phyloP scores from a whole-genome alignment of 768 basidiomycete species.

The Clitopilus hobsonii region DNA sequence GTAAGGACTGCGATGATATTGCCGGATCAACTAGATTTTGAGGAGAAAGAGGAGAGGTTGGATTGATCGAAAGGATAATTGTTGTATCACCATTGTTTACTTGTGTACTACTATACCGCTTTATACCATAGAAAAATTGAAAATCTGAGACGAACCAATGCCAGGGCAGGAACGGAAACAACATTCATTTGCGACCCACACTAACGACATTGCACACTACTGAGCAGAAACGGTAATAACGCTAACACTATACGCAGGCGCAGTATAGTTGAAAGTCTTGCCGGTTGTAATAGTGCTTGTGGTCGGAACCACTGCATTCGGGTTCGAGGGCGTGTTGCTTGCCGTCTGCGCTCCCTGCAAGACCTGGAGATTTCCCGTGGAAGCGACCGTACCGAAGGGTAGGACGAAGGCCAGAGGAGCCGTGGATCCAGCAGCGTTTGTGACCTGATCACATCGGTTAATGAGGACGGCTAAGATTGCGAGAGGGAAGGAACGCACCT shows the following conservation, averaged over 20 bases:
- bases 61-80: not conserved
- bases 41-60: not conserved
- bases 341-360: conserved; percentile 43
- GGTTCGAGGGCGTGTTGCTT: conserved; percentile 52
- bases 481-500: conserved; percentile 29
- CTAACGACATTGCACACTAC: conserved; percentile 4
- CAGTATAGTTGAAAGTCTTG: conserved; percentile 49
- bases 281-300: conserved; percentile 42
- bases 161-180: no score
- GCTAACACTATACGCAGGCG: conserved; percentile 40
- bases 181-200: not conserved
- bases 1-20: conserved; percentile 10
- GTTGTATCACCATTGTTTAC: no score
- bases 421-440: conserved; percentile 41
- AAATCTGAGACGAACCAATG: not conserved
- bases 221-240: conserved; percentile 31
- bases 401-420: conserved; percentile 46
- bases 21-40: conserved; percentile 8
- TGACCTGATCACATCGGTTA: conserved; percentile 30
- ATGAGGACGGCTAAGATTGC: not conserved
- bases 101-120: no score
- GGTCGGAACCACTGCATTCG: conserved; percentile 41
- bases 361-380: conserved; percentile 40
- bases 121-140: no score
- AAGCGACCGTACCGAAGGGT: conserved; percentile 45